Conservation (phyloP, 2,329 filamentous ascomycete genomes). For the Aspergillus viridinutans region DNA sequence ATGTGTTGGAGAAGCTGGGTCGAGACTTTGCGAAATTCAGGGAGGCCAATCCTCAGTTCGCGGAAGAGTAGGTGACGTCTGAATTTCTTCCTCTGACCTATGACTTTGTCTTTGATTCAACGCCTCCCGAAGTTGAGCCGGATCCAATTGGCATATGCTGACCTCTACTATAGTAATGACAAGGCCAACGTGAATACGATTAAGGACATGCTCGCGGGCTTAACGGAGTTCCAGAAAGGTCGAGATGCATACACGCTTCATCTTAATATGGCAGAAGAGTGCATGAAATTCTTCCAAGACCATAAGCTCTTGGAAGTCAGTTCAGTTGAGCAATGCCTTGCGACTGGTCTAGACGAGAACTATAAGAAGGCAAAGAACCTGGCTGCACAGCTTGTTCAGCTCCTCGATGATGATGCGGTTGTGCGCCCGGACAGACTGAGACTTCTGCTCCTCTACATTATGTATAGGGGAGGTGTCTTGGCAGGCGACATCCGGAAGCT, state of each 20-base stretch:
- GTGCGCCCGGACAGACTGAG: constrained; percentile 71
- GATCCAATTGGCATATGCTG: not conserved
- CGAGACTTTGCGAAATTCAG: constrained; percentile 90
- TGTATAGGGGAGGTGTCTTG: constrained; percentile 83
- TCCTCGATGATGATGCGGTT: constrained; percentile 81
- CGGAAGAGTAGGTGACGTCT: constrained; percentile 54
- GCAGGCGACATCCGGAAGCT: constrained; percentile 79
- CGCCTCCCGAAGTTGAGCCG: constrained; percentile 4
- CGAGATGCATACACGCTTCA: constrained; percentile 94
- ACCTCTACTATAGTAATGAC: constrained; percentile 47
- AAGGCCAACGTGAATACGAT: constrained; percentile 81
- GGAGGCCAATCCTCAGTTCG: constrained; percentile 86
- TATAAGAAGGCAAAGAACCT: constrained; percentile 86
- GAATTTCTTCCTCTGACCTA: not conserved
- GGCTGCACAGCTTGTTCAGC: constrained; percentile 75
- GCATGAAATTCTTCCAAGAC: constrained; percentile 87
- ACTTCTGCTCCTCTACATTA: constrained; percentile 76
- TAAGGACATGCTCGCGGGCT: constrained; percentile 91
- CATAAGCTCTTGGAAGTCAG: constrained; percentile 84
- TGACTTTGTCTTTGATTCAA: not conserved
- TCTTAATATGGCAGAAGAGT: constrained; percentile 93
- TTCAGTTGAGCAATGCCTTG: constrained; percentile 81
- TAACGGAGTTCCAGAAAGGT: constrained; percentile 92
- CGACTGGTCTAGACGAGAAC: constrained; percentile 90
- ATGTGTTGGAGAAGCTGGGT: constrained; percentile 90